Evolutionary conservation across 208 protist species (phyloP).

Genomic region (Crithidia brevicula): DNA sequence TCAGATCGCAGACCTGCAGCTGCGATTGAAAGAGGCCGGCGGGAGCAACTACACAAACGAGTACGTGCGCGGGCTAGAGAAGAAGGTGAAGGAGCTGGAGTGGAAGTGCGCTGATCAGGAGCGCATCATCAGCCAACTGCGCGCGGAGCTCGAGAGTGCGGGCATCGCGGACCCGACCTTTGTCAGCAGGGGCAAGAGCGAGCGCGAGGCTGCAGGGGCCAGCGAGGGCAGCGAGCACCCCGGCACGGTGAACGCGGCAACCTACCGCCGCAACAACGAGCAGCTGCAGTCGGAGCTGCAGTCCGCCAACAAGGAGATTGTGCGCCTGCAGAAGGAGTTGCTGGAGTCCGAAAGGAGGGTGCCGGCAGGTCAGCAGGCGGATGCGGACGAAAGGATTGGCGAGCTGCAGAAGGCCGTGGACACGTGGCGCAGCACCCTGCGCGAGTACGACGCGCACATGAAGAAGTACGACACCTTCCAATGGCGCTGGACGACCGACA

Average conservation of each 20-base stretch:
- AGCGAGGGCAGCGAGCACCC: neutral
- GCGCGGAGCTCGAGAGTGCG: conserved; percentile 44
- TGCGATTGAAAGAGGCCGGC: conserved; percentile 56
- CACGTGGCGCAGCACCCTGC: conserved; percentile 8
- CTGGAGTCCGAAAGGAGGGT: conserved; percentile 16
- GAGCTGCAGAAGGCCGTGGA: conserved; percentile 3
- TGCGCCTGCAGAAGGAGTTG: conserved; percentile 28
- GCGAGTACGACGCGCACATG: conserved; percentile 19
- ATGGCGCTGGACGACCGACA: conserved; percentile 22
- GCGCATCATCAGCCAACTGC: conserved; percentile 46
- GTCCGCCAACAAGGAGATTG: conserved; percentile 26
- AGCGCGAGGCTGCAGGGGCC: neutral
- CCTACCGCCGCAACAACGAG: conserved; percentile 29
- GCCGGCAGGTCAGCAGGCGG: neutral
- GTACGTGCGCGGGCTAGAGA: conserved; percentile 62
- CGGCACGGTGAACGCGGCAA: conserved; percentile 3
- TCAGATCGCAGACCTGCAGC: conserved; percentile 66
- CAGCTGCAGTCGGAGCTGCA: conserved; percentile 26
- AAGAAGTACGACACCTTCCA: conserved; percentile 25
- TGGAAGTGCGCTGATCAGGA: conserved; percentile 67
- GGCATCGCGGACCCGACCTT: conserved; percentile 34
- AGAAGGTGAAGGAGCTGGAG: conserved; percentile 38
- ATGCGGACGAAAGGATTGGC: conserved; percentile 3
- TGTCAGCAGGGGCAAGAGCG: conserved; percentile 4
- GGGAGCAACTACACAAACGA: conserved; percentile 60